Evolutionary conservation across 805 yeast genomes (phyloP), one percentile per base, ranked within the genome.

Genomic region (Teunomyces stri): DNA sequence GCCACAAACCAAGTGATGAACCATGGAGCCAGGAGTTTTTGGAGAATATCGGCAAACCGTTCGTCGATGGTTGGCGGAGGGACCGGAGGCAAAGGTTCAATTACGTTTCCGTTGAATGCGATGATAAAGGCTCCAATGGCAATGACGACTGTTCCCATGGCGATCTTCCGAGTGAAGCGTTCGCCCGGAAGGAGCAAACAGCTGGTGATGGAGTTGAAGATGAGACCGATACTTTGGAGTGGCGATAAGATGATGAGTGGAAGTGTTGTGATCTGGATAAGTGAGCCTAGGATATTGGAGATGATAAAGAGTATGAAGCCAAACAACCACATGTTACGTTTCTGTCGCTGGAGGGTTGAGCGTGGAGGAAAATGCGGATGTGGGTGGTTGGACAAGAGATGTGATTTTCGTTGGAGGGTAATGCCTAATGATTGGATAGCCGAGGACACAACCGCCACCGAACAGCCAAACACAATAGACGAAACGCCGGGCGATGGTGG

Each of bases 141-240:
- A 5, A 88, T 87, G 16, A 86, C 65, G 0, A 76, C 54, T 0
- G 96, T 89, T 3, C 96, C 96, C 7, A 68, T 47, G 0, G 79
- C 66, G 1, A 90, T 76, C 44, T 66, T 69, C 20, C 54, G 51
- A 1, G 91, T 83, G 61, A 88, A 87, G 0, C 73, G 70, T 59
- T 89, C 97, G 28, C 82, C 72, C 11, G 89, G 76, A 11, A 89
- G 65, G 9, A 87, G 47, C 15, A 85, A 62, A 37, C 94, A 87
- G 57, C 89, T 68, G 38, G 72, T 79, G 1, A 87, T 64, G 0
- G 94, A 81, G 64, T 90, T 90, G 73, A 90, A 89, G 2, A 89
- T 90, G n/a, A 90, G 73, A 0, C 96, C 96, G 20, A 85, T 81
- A 21, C 95, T 89, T 61, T 89, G 96, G 46, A 89, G 67, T 0